These are phyloP conservation scores for Neurospora sp. DNA, from an alignment of 495 filamentous ascomycete species.

Conservation along the genomic window DNA sequence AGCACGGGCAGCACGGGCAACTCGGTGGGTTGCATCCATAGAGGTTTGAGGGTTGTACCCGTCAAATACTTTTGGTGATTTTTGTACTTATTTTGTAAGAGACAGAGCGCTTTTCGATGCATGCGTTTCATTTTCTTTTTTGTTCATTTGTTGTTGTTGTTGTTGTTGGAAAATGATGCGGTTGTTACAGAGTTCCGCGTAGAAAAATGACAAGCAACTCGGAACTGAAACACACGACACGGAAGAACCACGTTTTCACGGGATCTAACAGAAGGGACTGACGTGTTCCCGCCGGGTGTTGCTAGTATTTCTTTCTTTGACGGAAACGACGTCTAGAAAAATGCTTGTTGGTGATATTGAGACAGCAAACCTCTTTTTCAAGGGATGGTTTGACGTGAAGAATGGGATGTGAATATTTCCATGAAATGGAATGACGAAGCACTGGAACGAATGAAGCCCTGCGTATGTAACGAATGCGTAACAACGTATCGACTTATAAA, in stretches of 20 bases:
- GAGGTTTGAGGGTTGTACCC: background rate
- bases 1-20: background rate
- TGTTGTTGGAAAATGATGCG: background rate
- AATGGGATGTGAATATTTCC: background rate
- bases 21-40: background rate
- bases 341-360: background rate
- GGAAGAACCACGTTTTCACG: background rate
- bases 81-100: background rate
- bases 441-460: background rate
- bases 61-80: background rate
- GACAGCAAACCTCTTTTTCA: background rate
- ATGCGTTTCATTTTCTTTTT: background rate
- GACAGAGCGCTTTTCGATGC: background rate
- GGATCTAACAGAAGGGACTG: background rate
- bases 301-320: background rate
- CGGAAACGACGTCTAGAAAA: background rate
- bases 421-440: background rate
- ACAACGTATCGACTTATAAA: background rate
- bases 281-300: background rate
- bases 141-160: background rate
- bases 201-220: background rate
- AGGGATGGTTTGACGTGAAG: background rate
- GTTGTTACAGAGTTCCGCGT: background rate
- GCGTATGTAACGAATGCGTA: background rate
- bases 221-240: background rate